Evolutionary conservation across 495 filamentous ascomycete genomes (phyloP).

Genomic region (Bacidia rubella): DNA sequence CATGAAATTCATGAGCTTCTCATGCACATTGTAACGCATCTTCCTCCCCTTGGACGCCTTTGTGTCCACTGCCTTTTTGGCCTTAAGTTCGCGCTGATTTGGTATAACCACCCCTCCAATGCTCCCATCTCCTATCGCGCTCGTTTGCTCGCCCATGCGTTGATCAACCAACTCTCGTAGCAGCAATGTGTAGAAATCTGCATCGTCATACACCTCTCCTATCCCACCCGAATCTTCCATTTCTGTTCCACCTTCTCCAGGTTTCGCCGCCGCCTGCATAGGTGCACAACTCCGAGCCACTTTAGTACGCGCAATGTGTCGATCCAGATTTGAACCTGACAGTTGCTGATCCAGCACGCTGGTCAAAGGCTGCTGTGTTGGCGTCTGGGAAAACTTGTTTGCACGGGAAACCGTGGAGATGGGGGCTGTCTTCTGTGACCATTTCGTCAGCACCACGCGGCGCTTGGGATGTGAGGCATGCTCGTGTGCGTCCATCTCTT

Average conservation of each 20-base stretch:
- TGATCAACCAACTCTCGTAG: constrained; percentile 87
- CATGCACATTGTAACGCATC: constrained; percentile 82
- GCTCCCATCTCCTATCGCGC: background rate
- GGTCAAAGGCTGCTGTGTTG: constrained; percentile 47
- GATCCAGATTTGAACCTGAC: constrained; percentile 39
- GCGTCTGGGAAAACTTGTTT: constrained; percentile 31
- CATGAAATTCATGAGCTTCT: constrained; percentile 98
- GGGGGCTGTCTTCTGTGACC: constrained; percentile 37
- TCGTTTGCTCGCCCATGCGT: constrained; percentile 36
- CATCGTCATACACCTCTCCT: constrained; percentile 76
- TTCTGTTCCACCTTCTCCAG: background rate
- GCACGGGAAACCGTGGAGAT: constrained; percentile 25
- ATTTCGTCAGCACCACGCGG: constrained; percentile 34
- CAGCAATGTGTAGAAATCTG: constrained; percentile 81
- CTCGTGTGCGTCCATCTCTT: constrained; percentile 56
- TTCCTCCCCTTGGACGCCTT: constrained; percentile 93
- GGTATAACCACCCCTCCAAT: constrained; percentile 18
- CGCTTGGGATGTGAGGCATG: constrained; percentile 30
- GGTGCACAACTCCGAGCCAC: constrained; percentile 63
- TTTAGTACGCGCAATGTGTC: constrained; percentile 50
- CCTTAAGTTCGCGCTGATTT: constrained; percentile 26
- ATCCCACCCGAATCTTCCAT: constrained; percentile 22
- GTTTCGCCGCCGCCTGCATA: constrained; percentile 35
- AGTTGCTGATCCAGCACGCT: constrained; percentile 65
- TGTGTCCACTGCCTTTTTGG: constrained; percentile 72